phyloP scores from a whole-genome alignment of 352 stramenopile species.

The Phytophthora sp. region DNA sequence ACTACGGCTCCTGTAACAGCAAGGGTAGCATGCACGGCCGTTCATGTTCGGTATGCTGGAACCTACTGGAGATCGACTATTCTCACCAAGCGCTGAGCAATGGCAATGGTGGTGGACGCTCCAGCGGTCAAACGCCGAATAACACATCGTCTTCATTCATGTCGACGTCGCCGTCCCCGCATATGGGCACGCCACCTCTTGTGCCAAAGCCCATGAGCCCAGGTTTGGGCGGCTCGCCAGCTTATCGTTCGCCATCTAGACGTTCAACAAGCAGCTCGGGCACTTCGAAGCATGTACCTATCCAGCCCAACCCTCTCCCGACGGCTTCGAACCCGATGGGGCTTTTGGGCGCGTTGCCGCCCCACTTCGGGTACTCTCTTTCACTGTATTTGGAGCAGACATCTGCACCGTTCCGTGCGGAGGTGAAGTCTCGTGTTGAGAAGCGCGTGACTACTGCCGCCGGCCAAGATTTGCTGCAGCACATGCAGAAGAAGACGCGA shows the following conservation, averaged over 20 bases:
- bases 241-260: slow-evolving; percentile 31
- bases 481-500: slow-evolving; percentile 88
- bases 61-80: slow-evolving; percentile 74
- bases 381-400: slow-evolving; percentile 80
- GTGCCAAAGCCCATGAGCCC: slow-evolving; percentile 31
- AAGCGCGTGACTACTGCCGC: slow-evolving; percentile 76
- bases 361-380: slow-evolving; percentile 68
- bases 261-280: slow-evolving; percentile 19
- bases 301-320: slow-evolving; percentile 81
- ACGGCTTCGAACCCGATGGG: slow-evolving; percentile 75
- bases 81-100: slow-evolving; percentile 60
- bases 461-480: slow-evolving; percentile 75
- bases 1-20: slow-evolving; percentile 65
- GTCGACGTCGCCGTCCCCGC: slow-evolving; percentile 29
- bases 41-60: slow-evolving; percentile 64
- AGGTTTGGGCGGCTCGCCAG: slow-evolving; percentile 24
- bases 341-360: slow-evolving; percentile 55
- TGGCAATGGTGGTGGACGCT: slow-evolving; percentile 22
- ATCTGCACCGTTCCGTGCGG: slow-evolving; percentile 64
- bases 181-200: slow-evolving; percentile 23
- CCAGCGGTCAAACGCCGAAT: slow-evolving; percentile 20
- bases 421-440: slow-evolving; percentile 77
- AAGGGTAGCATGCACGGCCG: slow-evolving; percentile 47
- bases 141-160: slow-evolving; percentile 31
- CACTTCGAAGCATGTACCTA: slow-evolving; percentile 63